phyloP scores from a whole-genome alignment of 495 filamentous ascomycete species.

The Parathielavia appendiculata region DNA sequence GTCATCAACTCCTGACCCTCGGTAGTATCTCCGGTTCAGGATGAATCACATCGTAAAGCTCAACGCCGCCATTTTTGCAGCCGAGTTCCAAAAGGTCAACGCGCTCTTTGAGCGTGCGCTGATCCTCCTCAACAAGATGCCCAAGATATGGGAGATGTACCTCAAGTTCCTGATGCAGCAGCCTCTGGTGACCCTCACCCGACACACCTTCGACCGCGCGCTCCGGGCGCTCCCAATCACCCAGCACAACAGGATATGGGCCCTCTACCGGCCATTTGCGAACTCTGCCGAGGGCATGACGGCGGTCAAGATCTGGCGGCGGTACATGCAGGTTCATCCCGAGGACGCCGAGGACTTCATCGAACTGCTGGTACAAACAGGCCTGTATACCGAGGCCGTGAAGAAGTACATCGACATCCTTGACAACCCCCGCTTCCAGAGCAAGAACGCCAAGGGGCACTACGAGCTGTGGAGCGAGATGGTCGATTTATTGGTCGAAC shows the following conservation, averaged over 20 bases:
- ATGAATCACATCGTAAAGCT: conserved; percentile 75
- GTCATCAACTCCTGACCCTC: conserved; percentile 20
- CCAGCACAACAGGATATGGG: conserved; percentile 97
- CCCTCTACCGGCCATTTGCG: conserved; percentile 84
- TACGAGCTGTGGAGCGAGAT: conserved; percentile 98
- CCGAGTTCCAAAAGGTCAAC: conserved; percentile 91
- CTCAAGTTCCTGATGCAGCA: conserved; percentile 85
- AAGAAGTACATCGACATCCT: conserved; percentile 90
- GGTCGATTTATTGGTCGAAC: conserved; percentile 91
- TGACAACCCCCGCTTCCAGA: conserved; percentile 86
- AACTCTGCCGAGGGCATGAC: conserved; percentile 89
- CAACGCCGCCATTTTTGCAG: conserved; percentile 74
- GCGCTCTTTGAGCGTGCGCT: conserved; percentile 90
- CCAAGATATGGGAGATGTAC: conserved; percentile 97
- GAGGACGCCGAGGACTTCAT: conserved; percentile 96
- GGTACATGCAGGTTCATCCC: conserved; percentile 97
- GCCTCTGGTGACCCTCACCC: conserved; percentile 83
- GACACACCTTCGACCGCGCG: conserved; percentile 89
- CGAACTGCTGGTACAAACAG: conserved; percentile 74
- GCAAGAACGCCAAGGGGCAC: conserved; percentile 87
- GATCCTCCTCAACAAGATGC: conserved; percentile 98
- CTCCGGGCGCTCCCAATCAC: conserved; percentile 92
- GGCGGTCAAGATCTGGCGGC: conserved; percentile 85
- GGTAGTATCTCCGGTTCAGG: conserved; percentile 80
- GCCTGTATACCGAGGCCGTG: conserved; percentile 85